These are phyloP conservation scores for Glebionis coronaria DNA, from an alignment of 129 eudicot genomes.

Conservation along the genomic window DNA sequence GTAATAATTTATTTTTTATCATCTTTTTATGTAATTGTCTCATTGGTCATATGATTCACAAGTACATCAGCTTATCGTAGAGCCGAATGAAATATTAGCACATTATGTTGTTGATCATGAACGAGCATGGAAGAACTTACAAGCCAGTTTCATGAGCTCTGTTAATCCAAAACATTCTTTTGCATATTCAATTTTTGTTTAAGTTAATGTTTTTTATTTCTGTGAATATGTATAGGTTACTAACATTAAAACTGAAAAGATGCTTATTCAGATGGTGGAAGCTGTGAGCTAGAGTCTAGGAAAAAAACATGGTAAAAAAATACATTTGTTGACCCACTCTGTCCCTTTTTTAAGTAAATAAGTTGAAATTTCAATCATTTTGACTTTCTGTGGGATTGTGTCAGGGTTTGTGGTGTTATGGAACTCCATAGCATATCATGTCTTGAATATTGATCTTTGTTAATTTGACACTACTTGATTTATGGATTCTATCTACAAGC, in stretches of 20 bases:
- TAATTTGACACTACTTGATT: too few species aligned
- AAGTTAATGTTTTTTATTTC: background rate
- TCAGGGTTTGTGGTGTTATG: too few species aligned
- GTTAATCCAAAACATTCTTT: constrained; percentile 19
- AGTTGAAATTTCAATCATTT: too few species aligned
- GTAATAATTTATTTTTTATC: background rate
- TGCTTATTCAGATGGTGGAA: constrained; percentile 96
- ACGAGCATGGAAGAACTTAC: constrained; percentile 83
- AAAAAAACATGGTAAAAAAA: too few species aligned
- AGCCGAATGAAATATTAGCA: constrained; percentile 98
- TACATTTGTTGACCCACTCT: background rate
- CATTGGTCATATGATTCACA: constrained; percentile 27
- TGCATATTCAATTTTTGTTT: background rate
- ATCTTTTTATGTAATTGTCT: background rate
- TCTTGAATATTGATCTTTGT: too few species aligned
- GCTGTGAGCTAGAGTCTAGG: constrained; percentile 66
- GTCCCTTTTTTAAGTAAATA: background rate
- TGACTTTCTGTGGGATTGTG: too few species aligned
- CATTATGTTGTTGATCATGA: constrained; percentile 79
- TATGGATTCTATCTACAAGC: too few species aligned
- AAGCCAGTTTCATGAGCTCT: constrained; percentile 64
- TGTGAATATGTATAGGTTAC: constrained; percentile 54
- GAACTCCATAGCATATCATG: too few species aligned
- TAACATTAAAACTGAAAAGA: constrained; percentile 90
- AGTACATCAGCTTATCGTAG: constrained; percentile 89